Conservation (phyloP, 2,329 filamentous ascomycete species). For the Aphanoascus verrucosus region DNA sequence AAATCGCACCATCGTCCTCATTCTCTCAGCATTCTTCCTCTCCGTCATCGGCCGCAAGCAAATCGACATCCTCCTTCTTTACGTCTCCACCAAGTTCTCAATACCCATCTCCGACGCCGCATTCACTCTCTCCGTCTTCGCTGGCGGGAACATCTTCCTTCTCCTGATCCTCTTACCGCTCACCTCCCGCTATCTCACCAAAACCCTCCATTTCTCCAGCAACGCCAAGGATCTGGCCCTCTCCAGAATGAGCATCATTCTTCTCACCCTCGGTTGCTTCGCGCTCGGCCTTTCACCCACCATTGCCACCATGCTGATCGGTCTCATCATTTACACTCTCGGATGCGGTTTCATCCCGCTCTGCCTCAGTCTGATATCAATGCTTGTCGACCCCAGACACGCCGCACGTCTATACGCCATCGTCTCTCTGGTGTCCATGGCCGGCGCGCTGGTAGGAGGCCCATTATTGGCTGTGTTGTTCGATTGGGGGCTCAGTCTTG, state of each 20-base stretch:
- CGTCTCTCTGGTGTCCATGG: conserved; percentile 39
- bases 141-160: conserved; percentile 38
- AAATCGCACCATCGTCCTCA: conserved; percentile 33
- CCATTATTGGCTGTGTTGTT: conserved; percentile 39
- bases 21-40: conserved; percentile 39
- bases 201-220: conserved; percentile 21
- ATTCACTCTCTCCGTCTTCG: conserved; percentile 38
- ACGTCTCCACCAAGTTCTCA: conserved; percentile 42
- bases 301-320: conserved; percentile 34
- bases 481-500: conserved; percentile 37
- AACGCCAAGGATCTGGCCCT: conserved; percentile 39
- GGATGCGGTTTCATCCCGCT: conserved; percentile 41
- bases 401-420: conserved; percentile 42
- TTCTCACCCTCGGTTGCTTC: conserved; percentile 37
- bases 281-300: conserved; percentile 38
- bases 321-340: conserved; percentile 39
- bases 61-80: conserved; percentile 40
- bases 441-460: conserved; percentile 40
- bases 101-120: conserved; percentile 39
- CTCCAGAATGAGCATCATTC: conserved; percentile 36
- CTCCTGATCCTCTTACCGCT: conserved; percentile 39
- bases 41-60: conserved; percentile 41
- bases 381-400: conserved; percentile 39
- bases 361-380: conserved; percentile 39
- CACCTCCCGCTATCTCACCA: conserved; percentile 29